phyloP scores from a whole-genome alignment of 2,329 filamentous ascomycete genomes.

The Trichoderma gracile region DNA sequence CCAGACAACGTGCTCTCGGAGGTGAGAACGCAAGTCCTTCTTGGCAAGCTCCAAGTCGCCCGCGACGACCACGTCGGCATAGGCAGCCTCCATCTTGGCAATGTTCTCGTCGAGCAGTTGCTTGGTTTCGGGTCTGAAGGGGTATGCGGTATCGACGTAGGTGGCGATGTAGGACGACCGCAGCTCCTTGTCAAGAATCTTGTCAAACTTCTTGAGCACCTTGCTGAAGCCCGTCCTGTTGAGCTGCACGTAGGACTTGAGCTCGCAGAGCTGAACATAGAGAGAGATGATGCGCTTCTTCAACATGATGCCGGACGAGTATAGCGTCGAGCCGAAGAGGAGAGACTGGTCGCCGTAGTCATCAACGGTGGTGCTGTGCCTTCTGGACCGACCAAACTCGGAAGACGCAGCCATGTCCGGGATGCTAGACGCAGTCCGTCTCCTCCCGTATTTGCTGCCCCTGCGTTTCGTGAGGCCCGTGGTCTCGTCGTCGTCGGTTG shows the following conservation, averaged over 20 bases:
- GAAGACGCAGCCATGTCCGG: constrained; percentile 63
- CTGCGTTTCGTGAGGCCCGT: constrained; percentile 53
- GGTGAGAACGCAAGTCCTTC: constrained; percentile 83
- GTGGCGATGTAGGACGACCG: constrained; percentile 74
- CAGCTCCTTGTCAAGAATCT: constrained; percentile 82
- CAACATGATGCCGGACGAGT: constrained; percentile 73
- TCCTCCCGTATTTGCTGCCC: constrained; percentile 42
- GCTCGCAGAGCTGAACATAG: constrained; percentile 90
- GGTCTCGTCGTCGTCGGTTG: constrained; percentile 63
- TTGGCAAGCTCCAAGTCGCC: constrained; percentile 76
- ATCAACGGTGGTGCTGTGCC: constrained; percentile 70
- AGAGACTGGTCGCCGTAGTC: constrained; percentile 77
- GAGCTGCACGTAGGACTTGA: constrained; percentile 93
- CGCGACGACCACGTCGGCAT: constrained; percentile 78
- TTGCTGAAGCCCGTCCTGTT: constrained; percentile 97
- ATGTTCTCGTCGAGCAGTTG: constrained; percentile 71
- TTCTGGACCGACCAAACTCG: constrained; percentile 58
- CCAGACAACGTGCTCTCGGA: constrained; percentile 97
- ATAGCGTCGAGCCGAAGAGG: constrained; percentile 60
- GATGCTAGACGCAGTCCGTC: constrained; percentile 42
- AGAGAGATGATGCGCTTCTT: constrained; percentile 87
- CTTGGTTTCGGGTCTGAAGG: constrained; percentile 75
- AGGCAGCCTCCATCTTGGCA: constrained; percentile 71
- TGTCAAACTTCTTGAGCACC: constrained; percentile 97
- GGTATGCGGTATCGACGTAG: constrained; percentile 74